Base-by-base conservation (phyloP, 768 basidiomycete species). In the Lanmaoa pseudosensibilis region DNA sequence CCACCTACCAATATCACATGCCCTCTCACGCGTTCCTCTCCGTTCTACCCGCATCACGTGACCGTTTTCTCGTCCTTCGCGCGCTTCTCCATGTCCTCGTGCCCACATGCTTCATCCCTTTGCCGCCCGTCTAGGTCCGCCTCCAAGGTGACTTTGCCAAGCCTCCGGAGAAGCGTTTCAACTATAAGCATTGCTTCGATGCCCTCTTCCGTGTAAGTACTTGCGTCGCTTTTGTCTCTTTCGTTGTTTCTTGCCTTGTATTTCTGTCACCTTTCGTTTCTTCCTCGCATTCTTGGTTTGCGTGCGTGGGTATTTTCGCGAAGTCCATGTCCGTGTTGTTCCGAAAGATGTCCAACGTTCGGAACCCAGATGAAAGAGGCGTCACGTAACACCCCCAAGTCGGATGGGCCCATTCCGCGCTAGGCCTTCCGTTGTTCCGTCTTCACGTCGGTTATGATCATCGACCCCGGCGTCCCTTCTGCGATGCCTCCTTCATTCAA, bases 101-200 rank as follows among this genome's bases (percentile, higher is more conserved):
- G 33, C 16, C 39, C 18, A 21, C 52, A 25, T 27, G 23, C 44
- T 40, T 33, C 36, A 12, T 52, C 25, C 19, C 2, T 23, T 19
- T 52, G 15, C 32, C 46, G 16, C 25, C 30, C 48, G 21, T 23
- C 25, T 57, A 81, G 79, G 81, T 94, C 41, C 87, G 94, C 52
- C 79, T 96, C 58, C 94, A 95, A 73, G 92, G 88, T 37, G 94
- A 96, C 73, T 87, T 90, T 64, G 92, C 91, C 7, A 95, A 94
- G 69, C 83, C 90, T 1, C 85, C 87, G 10, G 91, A 92, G 75
- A 90, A 92, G 71, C 80, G 90, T 43, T 88, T 94, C 76, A 91
- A 92, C 65, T 96, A 96, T 71, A 91, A 90, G 75, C 81, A 95
- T 70, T 90, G 87, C 61, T 83, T 95, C 52, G 92, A 95, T 74